Base-by-base conservation (phyloP, 768 basidiomycete species). In the Boletus tomentosulus region DNA sequence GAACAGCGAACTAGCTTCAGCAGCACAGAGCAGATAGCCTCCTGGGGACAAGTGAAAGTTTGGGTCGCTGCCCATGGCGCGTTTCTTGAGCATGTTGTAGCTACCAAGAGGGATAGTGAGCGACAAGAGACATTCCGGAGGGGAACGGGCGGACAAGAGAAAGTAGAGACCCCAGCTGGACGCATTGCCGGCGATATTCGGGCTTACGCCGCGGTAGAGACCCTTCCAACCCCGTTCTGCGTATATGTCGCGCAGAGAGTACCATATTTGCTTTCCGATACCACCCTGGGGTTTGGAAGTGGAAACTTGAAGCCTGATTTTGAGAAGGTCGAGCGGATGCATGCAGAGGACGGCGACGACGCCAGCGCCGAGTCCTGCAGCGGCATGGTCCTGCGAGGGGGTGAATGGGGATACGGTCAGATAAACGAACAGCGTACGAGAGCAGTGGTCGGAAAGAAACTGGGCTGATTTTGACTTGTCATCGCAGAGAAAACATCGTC, bases 131-230 rank as follows among this genome's bases (percentile, higher is more conserved):
- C 22, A 33, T 47, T 53, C 37, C 39, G 16, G 24, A n/a, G 16
- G 24, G 24, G 10, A 19, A 28, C 42, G 12, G 35, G 60, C 63
- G 72, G 67, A 98, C 97, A 97, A 96, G 57, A 96, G 81, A 73
- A 99, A 99, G 72, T 99, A 99, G 25, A 98, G 72, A 0, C 97
- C 97, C 97, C 97, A 99, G 62, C 92, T 95, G 8, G 87, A 85
- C 19, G 95, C 93, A 59, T 98, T 98, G 12, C 96, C 97, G 0
- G 91, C 90, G 55, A 98, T 80, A 70, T 98, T 99, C 2, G 94
- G 84, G 1, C 83, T 80, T 31, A 98, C 76, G 15, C 97, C 97
- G 50, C 96, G 80, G 69, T 98, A 98, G 46, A 98, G 74, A 0
- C 95, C 96, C 56, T 71, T 78, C 82, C 84, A 88, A 6, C 97